phyloP scores from a whole-genome alignment of 805 yeast genomes.

The Suhomyces canberraensis region DNA sequence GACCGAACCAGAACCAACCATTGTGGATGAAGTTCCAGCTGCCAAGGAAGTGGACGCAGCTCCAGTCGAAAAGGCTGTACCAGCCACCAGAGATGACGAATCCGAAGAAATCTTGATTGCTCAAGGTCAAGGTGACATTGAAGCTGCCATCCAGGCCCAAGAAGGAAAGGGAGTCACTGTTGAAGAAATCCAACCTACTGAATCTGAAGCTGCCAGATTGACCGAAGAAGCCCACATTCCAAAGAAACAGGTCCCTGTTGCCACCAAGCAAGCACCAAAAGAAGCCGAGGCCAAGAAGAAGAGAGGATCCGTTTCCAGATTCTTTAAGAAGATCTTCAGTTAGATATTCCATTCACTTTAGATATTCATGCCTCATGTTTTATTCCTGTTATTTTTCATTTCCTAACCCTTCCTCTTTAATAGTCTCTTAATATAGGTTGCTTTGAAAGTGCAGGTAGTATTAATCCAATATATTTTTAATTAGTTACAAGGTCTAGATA shows the following conservation, averaged over 20 bases:
- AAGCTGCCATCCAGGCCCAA: conserved; percentile 32
- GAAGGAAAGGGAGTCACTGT: conserved; percentile 35
- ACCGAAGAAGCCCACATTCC: conserved; percentile 27
- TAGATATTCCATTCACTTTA: conserved; percentile 1
- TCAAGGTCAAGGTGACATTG: conserved; percentile 35
- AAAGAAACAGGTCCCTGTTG: conserved; percentile 3
- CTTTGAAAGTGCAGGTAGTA: too few relatives aligned
- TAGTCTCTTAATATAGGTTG: background rate
- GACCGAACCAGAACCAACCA: conserved; percentile 6
- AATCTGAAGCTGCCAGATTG: conserved; percentile 34
- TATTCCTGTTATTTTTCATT: conserved; percentile 1
- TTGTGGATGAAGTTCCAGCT: conserved; percentile 11
- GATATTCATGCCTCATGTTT: conserved; percentile 1
- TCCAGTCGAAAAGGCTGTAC: conserved; percentile 4
- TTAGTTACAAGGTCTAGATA: too few relatives aligned
- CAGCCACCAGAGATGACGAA: conserved; percentile 10
- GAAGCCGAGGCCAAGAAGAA: conserved; percentile 11
- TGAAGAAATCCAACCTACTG: conserved; percentile 43
- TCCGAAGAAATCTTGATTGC: conserved; percentile 39
- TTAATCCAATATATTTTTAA: too few relatives aligned
- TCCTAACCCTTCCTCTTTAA: conserved; percentile 2
- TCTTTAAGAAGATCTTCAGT: conserved; percentile 14
- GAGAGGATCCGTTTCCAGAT: conserved; percentile 12
- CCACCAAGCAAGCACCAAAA: conserved; percentile 13
- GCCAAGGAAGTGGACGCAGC: background rate